Base-by-base conservation (phyloP, 2,329 filamentous ascomycete genomes). In the Blastomyces gilchristii region DNA sequence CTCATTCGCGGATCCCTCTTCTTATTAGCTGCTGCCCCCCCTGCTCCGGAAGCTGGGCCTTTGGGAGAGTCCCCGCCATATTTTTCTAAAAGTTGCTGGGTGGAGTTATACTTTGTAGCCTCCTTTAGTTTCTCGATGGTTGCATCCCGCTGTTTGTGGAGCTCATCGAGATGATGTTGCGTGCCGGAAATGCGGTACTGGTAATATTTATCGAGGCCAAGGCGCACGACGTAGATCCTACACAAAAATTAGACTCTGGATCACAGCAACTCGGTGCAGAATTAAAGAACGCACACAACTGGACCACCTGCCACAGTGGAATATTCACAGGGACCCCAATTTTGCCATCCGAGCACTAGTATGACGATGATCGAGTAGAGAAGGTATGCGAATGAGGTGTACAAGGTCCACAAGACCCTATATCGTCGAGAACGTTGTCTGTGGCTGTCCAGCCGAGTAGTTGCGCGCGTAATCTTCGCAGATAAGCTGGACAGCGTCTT, bases 61-160 rank as follows among this genome's bases (percentile, higher is more conserved):
- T 75, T 75, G 25, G 81, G 78, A 65, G 87, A 85, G 25, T 81
- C 79, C 11, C 85, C 89, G 45, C 91, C 92, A 74, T 99, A 99
- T 71, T 97, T 99, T 71, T 97, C 90, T 12, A 99, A 83, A 64
- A 99, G 78, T 73, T 97, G 86, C 71, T 95, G 85, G 1, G 94
- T 99, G 41, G 92, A 94, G 76, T 97, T 90, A 78, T 97, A 99
- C 75, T 90, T 96, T 43, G 94, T 99, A 34, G 92, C 92, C 64
- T 88, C 87, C 77, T 99, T 99, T 66, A 99, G 85, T 76, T 92
- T 92, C 73, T 96, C 88, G 67, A 99, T 97, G 1, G 92, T 96
- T 69, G 86, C 86, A 64, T 89, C 85, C 62, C 93, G 86, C 75
- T 97, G 89, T 62, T 85, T 84, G 70, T 92, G 86, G 45, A 92